A percentile compares a stretch with the other conserved stretches of the same genome.
Evolutionary conservation across 208 protist genomes (phyloP).

Genomic region (Acanthamoeba castellanii): DNA sequence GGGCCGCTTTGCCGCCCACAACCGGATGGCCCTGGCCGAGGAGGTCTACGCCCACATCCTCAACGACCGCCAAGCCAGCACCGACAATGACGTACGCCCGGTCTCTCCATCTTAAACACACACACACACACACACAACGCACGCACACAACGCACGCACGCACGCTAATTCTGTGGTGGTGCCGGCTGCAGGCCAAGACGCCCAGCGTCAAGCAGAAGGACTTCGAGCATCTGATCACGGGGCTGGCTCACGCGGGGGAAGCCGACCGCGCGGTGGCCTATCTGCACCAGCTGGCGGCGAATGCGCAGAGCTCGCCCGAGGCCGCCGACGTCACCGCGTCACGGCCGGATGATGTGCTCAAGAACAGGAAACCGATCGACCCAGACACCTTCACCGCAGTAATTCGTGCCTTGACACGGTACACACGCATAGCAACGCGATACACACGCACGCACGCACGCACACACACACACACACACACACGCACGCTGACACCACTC

Average conservation of each 20-base stretch:
- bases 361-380: neutral
- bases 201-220: slow-evolving; percentile 33
- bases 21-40: neutral
- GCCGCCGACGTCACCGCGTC: neutral
- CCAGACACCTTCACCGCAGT: neutral
- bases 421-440: no score
- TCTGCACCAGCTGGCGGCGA: neutral
- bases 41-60: slow-evolving; percentile 27
- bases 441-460: neutral
- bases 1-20: slow-evolving; percentile 46
- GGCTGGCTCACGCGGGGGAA: neutral
- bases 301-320: neutral
- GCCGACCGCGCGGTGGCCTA: neutral
- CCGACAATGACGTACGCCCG: neutral
- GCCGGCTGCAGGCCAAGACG: neutral
- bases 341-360: neutral
- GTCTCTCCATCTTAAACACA: no score
- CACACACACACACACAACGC: no score
- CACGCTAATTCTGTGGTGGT: neutral
- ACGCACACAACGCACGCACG: no score
- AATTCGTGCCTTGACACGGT: neutral
- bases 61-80: neutral
- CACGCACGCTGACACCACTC: neutral
- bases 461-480: neutral
- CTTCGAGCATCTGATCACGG: slow-evolving; percentile 1